Percentiles rank a stretch among this genome's conserved stretches.
Evolutionary conservation across 176 grass and related monocot species (phyloP).

Genomic region (Musa schizocarpa): DNA sequence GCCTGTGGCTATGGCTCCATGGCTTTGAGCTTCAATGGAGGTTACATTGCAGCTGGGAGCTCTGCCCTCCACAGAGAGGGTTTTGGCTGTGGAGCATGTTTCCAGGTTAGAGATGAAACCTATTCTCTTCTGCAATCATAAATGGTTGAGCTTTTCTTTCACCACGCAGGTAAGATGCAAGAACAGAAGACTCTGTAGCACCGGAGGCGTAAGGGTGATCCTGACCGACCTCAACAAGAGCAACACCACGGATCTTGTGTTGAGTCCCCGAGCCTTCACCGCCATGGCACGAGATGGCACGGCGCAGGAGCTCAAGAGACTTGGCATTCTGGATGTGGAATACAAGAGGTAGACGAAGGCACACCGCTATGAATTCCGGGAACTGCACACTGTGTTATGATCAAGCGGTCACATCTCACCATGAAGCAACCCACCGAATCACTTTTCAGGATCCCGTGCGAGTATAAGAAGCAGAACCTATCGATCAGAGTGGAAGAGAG

Average conservation of each 20-base stretch:
- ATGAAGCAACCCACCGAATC: too few relatives aligned
- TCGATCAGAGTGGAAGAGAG: conserved; percentile 34
- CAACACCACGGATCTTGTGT: conserved; percentile 31
- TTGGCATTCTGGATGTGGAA: conserved; percentile 26
- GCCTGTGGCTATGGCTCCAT: conserved; percentile 67
- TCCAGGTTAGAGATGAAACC: conserved; percentile 36
- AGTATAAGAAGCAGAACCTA: conserved; percentile 37
- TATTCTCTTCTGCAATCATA: neutral
- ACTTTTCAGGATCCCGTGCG: conserved; percentile 36
- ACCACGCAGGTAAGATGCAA: conserved; percentile 39
- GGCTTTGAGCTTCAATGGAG: conserved; percentile 32
- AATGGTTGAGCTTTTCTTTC: neutral
- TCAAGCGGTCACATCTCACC: too few relatives aligned
- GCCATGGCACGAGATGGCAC: conserved; percentile 33
- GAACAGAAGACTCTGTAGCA: conserved; percentile 25
- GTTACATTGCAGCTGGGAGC: conserved; percentile 29
- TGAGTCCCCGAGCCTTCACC: conserved; percentile 33
- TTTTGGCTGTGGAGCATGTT: conserved; percentile 49
- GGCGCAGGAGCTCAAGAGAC: conserved; percentile 20
- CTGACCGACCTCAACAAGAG: conserved; percentile 23
- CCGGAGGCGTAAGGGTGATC: conserved; percentile 42
- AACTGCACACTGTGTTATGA: too few relatives aligned
- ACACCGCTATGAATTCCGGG: too few relatives aligned
- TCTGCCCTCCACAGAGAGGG: conserved; percentile 32
- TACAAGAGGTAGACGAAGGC: conserved; percentile 38